Evolutionary conservation across 2,329 filamentous ascomycete species (phyloP).

Genomic region (Phialophora macrospora): DNA sequence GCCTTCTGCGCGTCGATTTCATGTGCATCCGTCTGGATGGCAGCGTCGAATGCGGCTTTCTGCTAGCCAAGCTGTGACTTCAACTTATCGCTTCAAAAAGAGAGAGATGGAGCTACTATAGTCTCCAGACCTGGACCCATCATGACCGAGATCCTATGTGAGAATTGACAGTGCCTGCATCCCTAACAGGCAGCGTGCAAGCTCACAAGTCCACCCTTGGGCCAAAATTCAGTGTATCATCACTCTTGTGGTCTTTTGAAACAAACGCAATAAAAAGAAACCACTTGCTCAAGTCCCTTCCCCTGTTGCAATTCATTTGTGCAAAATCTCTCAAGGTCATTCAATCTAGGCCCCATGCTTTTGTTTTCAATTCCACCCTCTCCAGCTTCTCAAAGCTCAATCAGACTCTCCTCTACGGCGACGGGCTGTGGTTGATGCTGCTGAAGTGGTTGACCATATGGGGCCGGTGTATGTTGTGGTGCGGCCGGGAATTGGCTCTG

Average conservation of each 20-base stretch:
- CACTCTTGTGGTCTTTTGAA: background rate
- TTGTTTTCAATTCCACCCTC: background rate
- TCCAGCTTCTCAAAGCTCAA: constrained; percentile 65
- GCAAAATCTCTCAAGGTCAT: background rate
- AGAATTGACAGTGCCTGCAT: background rate
- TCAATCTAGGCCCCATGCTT: background rate
- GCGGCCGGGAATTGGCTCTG: constrained; percentile 69
- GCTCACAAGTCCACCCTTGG: background rate
- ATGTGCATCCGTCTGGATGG: background rate
- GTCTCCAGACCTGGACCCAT: background rate
- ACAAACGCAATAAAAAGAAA: background rate
- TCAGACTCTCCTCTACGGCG: constrained; percentile 75
- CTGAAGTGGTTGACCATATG: constrained; percentile 42
- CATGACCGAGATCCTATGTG: background rate
- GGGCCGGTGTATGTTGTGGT: constrained; percentile 57
- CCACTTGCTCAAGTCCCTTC: background rate
- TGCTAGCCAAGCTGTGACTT: background rate
- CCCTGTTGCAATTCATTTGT: background rate
- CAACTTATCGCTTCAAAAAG: background rate
- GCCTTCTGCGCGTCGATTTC: background rate
- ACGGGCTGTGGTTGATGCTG: constrained; percentile 56
- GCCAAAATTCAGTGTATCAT: background rate
- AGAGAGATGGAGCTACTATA: background rate
- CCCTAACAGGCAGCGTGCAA: background rate
- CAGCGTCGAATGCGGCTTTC: background rate